phyloP scores from a whole-genome alignment of 768 basidiomycete species.

The Tricholoma saponaceum region DNA sequence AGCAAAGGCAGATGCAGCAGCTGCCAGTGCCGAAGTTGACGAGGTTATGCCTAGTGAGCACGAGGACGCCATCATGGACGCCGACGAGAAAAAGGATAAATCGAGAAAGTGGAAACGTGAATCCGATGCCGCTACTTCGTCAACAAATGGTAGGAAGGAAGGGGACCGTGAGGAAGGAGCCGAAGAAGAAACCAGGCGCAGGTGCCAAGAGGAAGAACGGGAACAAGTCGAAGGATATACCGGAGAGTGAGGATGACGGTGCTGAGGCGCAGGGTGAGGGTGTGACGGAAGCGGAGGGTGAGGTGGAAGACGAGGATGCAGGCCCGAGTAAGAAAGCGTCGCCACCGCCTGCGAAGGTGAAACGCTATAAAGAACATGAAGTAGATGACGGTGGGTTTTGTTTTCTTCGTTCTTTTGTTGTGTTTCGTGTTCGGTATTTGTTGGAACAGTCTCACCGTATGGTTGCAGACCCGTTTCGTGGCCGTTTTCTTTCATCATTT shows the following conservation, averaged over 20 bases:
- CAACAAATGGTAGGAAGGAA: constrained; percentile 22
- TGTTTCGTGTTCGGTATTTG: not conserved
- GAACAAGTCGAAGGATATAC: constrained; percentile 46
- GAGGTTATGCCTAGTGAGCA: constrained; percentile 41
- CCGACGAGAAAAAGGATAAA: constrained; percentile 34
- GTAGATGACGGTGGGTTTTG: constrained; percentile 55
- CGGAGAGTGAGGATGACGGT: constrained; percentile 69
- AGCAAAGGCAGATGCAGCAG: constrained; percentile 10
- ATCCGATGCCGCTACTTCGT: constrained; percentile 37
- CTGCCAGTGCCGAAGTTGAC: constrained; percentile 20
- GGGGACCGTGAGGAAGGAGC: constrained; percentile 39
- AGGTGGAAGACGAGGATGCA: constrained; percentile 37
- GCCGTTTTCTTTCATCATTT: not conserved
- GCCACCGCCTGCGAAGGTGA: constrained; percentile 58
- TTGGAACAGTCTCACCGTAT: not conserved
- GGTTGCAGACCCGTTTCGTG: not conserved
- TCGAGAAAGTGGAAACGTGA: constrained; percentile 57
- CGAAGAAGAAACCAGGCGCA: constrained; percentile 29
- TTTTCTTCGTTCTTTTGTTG: constrained; percentile 1
- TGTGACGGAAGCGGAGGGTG: constrained; percentile 31
- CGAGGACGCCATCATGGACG: constrained; percentile 59
- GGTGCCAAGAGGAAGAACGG: constrained; percentile 47
- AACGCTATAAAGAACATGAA: constrained; percentile 56
- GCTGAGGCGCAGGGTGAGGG: constrained; percentile 56
- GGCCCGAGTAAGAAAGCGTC: constrained; percentile 45